Conservation (phyloP, 768 basidiomycete species). For the Lactifluus hygrophoroides region DNA sequence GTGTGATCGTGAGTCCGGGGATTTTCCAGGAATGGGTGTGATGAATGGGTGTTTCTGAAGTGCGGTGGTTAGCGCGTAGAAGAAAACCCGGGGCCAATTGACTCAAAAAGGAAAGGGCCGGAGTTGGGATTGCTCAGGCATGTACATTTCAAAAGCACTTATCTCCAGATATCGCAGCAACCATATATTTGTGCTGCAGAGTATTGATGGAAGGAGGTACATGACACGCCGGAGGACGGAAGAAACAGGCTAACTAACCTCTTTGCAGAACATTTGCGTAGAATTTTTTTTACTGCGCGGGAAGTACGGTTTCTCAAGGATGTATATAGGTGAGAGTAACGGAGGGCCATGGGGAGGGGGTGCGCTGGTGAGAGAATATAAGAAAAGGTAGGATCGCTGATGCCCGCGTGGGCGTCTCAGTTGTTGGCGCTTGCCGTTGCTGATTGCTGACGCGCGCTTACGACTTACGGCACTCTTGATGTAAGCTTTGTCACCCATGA, state of each 20-base stretch:
- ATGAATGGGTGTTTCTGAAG: background rate
- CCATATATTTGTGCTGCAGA: background rate
- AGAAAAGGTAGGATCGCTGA: background rate
- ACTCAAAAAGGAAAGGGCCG: background rate
- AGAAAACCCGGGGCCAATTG: background rate
- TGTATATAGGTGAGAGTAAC: background rate
- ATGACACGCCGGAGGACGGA: background rate
- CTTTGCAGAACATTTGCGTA: background rate
- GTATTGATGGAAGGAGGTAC: too few relatives aligned
- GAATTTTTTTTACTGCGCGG: background rate
- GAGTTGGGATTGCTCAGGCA: background rate
- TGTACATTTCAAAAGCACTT: background rate
- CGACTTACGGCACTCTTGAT: too few relatives aligned
- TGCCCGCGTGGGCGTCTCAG: background rate
- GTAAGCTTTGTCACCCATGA: too few relatives aligned
- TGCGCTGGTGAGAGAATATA: background rate
- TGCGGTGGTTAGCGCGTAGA: background rate
- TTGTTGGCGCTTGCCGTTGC: background rate
- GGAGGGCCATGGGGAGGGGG: background rate
- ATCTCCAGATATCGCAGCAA: background rate
- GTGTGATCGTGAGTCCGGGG: slow-evolving; percentile 10
- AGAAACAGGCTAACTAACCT: background rate
- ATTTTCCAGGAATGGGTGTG: background rate
- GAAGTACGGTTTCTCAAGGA: background rate
- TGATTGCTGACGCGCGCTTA: background rate